phyloP scores from a whole-genome alignment of 805 yeast genomes.

The Phaffomyces thermotolerans region DNA sequence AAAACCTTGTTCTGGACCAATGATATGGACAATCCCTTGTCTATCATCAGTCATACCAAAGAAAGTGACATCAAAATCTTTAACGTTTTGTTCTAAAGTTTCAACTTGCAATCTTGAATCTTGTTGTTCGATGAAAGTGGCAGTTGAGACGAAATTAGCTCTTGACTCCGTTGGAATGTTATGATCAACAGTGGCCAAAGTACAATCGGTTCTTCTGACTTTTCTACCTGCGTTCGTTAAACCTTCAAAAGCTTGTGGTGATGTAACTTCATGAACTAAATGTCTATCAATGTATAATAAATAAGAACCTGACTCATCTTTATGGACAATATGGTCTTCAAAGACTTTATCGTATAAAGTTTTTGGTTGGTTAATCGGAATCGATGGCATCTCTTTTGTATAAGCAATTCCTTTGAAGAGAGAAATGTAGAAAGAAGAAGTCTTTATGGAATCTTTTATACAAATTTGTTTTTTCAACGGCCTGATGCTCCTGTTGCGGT shows the following conservation, averaged over 20 bases:
- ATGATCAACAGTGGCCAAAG: slow-evolving; percentile 93
- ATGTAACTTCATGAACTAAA: slow-evolving; percentile 95
- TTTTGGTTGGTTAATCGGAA: slow-evolving; percentile 35
- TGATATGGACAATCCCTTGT: slow-evolving; percentile 98
- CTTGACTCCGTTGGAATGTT: slow-evolving; percentile 95
- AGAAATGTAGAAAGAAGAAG: background rate
- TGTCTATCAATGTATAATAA: slow-evolving; percentile 93
- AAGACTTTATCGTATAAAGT: slow-evolving; percentile 96
- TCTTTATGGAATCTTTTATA: background rate
- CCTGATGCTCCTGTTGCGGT: slow-evolving; percentile 8
- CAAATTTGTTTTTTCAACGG: background rate
- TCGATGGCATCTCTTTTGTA: slow-evolving; percentile 23
- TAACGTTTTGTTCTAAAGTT: slow-evolving; percentile 89
- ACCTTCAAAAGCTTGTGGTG: slow-evolving; percentile 99
- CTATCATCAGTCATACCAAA: slow-evolving; percentile 92
- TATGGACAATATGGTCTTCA: slow-evolving; percentile 87
- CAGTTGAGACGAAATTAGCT: slow-evolving; percentile 60
- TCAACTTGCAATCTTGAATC: slow-evolving; percentile 90
- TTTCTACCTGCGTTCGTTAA: slow-evolving; percentile 77
- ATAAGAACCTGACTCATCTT: slow-evolving; percentile 81
- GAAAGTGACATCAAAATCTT: slow-evolving; percentile 80
- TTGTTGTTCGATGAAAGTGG: slow-evolving; percentile 77
- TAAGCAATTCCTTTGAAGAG: too few species aligned
- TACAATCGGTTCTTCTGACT: slow-evolving; percentile 89
- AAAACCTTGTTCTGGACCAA: slow-evolving; percentile 99